Conservation (phyloP, 345 rosid species). For the Hevea brasiliensis region DNA sequence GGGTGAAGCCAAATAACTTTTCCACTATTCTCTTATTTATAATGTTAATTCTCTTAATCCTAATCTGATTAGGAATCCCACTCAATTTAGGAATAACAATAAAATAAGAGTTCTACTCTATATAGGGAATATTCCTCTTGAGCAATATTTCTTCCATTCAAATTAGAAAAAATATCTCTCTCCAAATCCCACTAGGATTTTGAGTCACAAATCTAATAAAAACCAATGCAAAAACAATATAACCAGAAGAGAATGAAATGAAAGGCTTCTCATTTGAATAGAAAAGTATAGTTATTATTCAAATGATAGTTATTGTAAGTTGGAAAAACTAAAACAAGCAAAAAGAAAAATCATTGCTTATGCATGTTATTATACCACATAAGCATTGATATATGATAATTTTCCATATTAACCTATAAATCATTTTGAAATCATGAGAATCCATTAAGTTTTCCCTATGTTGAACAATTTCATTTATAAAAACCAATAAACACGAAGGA, state of each 20-base stretch:
- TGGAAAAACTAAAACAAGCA: neutral
- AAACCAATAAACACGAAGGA: neutral
- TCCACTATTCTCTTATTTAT: too few relatives aligned
- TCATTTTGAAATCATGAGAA: neutral
- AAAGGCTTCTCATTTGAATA: neutral
- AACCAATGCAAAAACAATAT: neutral
- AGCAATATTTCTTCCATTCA: too few relatives aligned
- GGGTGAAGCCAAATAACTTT: too few relatives aligned
- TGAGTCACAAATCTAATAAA: too few relatives aligned
- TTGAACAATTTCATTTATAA: neutral
- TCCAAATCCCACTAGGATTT: too few relatives aligned
- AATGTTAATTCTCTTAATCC: too few relatives aligned
- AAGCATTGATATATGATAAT: neutral
- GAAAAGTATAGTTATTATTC: neutral
- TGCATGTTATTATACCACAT: neutral
- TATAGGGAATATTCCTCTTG: too few relatives aligned
- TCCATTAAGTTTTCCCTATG: neutral
- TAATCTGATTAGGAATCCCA: too few relatives aligned
- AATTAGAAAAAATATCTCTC: too few relatives aligned
- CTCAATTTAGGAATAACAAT: too few relatives aligned
- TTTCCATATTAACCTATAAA: neutral
- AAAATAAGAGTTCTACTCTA: too few relatives aligned
- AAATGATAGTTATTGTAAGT: neutral
- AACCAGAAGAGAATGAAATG: conserved; percentile 1
- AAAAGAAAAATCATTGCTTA: neutral